Evolutionary conservation across 768 basidiomycete genomes (phyloP), one percentile per base, ranked within the genome.

Genomic region (Mycena vulgaris): DNA sequence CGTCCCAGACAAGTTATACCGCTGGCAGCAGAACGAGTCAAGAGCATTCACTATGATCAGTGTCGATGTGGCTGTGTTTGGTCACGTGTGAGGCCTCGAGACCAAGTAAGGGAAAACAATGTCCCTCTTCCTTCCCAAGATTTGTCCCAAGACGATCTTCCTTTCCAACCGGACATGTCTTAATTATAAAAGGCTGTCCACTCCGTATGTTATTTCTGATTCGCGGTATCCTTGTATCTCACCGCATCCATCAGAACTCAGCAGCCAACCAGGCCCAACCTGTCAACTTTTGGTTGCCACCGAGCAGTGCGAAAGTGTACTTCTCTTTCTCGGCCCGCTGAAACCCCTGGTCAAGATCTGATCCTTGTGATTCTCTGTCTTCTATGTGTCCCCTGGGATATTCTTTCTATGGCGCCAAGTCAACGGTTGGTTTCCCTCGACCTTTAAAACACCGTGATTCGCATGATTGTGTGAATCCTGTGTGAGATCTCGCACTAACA

Each of bases 31-130:
- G 63, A 42, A 37, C 64, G 71, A 69, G 64, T 73, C 71, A 69
- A 68, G 45, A 72, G 57, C 71, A 72, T 72, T 59, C 71, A 40
- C 37, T 33, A n/a, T n/a, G n/a, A n/a, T 40, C 53, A 47, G 30
- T 4, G 21, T 48, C 16, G 30, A 35, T 60, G 66, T 56, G 66
- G 59, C 66, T 62, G 60, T 55, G 60, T 1, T n/a, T 7, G 2
- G 16, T 35, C 51, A 60, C 57, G 33, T 42, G 45, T 2, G 3
- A 9, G 5, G 21, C 9, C 27, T 31, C 17, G 19, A n/a, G n/a
- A n/a, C n/a, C n/a, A n/a, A n/a, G n/a, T n/a, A n/a, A n/a, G n/a
- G n/a, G n/a, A n/a, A n/a, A n/a, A n/a, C n/a, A n/a, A n/a, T n/a
- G n/a, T n/a, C n/a, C n/a, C n/a, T n/a, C n/a, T n/a, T n/a, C n/a